Evolutionary conservation across 2,329 filamentous ascomycete species (phyloP), one percentile per base, ranked within the genome.

Genomic region (Colletotrichum incanum): DNA sequence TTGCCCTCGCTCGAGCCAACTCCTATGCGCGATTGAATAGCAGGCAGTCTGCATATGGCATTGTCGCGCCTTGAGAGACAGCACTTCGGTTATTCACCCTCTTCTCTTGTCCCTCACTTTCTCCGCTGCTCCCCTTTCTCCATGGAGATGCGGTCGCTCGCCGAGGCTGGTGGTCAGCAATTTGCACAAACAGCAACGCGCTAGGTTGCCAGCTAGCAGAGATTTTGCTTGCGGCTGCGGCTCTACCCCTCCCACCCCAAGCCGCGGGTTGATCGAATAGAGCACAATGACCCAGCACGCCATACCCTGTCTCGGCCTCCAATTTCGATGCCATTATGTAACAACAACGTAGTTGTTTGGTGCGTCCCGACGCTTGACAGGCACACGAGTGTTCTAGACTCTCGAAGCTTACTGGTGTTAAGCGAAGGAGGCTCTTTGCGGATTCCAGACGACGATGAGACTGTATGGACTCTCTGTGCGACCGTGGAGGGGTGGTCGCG

Each of bases 251-350:
- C 20, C 28, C 20, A 20, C 31, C 28, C 31, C 7, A 28, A 34
- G 28, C 1, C 12, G 43, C 43, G 43, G 41, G 43, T 50, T 18
- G 23, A 23, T 37, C 14, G 28, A 34, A 31, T 18, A 34, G 6
- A 31, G 41, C n/a, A 34, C 37, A 41, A 23, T 6, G 31, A 18
- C 2, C 7, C 43, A 54, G 26, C 37, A 37, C 37, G 34, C 37
- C 54, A 55, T 37, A 43, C 47, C 39, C 58, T 56, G 64, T n/a
- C 55, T n/a, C n/a, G 26, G 41, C n/a, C 34, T 47, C 23, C 2
- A 5, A 49, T 20, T 11, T 0, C 50, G 47, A 20, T 43, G 64
- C 64, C 49, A 59, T 71, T 71, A 68, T 18, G 65, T 64, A 69
- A 72, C 43, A 64, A 39, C 16, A 41, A 55, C 52, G 12, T 23